Percentiles rank a stretch among this genome's conserved stretches.
Conservation (phyloP, 78 protist species). For the Reticulomyxa filosa region DNA sequence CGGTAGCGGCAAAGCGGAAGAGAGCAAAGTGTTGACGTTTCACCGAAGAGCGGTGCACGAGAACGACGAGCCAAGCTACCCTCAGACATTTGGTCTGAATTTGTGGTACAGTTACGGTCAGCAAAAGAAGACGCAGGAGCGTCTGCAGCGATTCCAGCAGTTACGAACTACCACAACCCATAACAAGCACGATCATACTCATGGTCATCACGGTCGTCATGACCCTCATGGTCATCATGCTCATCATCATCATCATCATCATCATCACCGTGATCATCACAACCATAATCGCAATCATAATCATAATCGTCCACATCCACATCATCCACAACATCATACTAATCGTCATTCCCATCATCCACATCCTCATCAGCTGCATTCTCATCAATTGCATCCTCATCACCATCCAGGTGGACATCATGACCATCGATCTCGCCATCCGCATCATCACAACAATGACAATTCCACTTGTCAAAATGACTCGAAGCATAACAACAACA, state of each 20-base stretch:
- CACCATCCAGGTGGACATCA: not conserved
- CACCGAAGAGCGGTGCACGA: no score
- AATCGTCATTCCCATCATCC: not conserved
- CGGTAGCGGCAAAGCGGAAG: no score
- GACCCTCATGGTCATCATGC: not conserved
- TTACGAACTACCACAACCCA: no score
- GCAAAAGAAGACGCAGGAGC: no score
- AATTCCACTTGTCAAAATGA: not conserved
- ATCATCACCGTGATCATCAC: not conserved
- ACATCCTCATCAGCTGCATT: not conserved
- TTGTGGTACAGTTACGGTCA: no score
- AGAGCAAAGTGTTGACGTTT: no score
- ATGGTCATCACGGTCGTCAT: not conserved
- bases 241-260: not conserved
- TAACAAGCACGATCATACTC: not conserved
- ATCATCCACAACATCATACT: not conserved
- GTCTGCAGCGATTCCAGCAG: no score
- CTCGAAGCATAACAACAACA: no score
- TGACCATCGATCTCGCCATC: not conserved
- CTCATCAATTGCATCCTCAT: not conserved
- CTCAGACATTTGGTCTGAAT: no score
- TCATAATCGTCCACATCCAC: not conserved
- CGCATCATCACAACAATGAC: not conserved
- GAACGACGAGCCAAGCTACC: no score
- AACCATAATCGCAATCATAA: not conserved